Evolutionary conservation across 2,329 filamentous ascomycete species (phyloP), one percentile per base, ranked within the genome.

Genomic region (Neoascochyta sp.): DNA sequence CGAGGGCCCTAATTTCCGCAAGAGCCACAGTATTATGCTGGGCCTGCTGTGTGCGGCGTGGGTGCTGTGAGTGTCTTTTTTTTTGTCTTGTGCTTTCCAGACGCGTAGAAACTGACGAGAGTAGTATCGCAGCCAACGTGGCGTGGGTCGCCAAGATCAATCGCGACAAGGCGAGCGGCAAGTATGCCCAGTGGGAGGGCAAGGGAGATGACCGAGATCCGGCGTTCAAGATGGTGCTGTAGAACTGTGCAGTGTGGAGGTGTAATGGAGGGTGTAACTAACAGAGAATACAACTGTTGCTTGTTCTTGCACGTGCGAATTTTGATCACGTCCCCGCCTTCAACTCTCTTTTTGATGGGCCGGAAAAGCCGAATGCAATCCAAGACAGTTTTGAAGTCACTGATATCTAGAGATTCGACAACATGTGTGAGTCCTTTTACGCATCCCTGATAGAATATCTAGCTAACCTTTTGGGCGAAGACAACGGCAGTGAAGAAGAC

Each of bases 121-220:
- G 13, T 21, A 81, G 76, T 34, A 69, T 82, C 12, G 56, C 79
- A 1, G 56, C 67, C 23, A 83, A 82, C 43, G 73, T 83, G 2
- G 47, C 78, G 0, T 80, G 78, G 60, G 81, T 78, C 45, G 63
- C 62, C 39, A 83, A 80, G 58, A 67, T 81, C 15, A 83, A 83
- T 48, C 65, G 62, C 6, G 78, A 81, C 48, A 83, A 83, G 62
- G 64, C 55, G 9, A 63, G 46, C 4, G 79, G 79, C 1, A 80
- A 76, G 48, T 76, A 80, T 45, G 72, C 71, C 28, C 51, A 73
- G 41, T 81, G 71, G 45, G 62, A 62, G 21, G 78, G 75, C 0
- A 73, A 57, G 37, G 75, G 73, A 0, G 80, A 83, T 48, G 80
- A 83, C 45, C 66, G 80, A 14, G 76, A 83, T 39, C 80, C 80